Evolutionary conservation across 129 eudicot genomes (phyloP), one percentile per base, ranked within the genome.

Genomic region (Tagetes erecta): DNA sequence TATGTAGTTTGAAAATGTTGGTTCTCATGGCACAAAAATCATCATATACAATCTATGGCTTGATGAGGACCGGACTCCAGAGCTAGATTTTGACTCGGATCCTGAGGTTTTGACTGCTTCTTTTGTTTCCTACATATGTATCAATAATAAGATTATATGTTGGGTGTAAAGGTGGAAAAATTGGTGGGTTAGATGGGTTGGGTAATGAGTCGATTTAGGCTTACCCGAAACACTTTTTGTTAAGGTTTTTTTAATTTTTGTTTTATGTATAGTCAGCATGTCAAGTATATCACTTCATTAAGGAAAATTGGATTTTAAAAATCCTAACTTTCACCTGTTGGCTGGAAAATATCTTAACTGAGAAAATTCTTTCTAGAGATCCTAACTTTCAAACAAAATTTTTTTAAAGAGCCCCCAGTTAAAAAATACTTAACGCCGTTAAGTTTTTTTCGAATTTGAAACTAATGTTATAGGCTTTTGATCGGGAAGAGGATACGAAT

Each of bases 31-130:
- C 37, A 93, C 98, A 62, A 88, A 90, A 87, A 79, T 90, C 47
- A 71, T 93, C 6, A 59, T 88, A 59, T 93, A 90, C 83, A 93
- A 93, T 81, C 83, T 93, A 38, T 93, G 98, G 98, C 82, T 82
- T 31, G 82, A 79, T 51, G 92, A 93, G 59, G 90, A 83, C n/a
- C 80, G 85, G 42, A 66, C 74, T 63, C 52, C 80, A 87, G 98
- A 93, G 88, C 89, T 93, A 42, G 96, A 93, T 82, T 93, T 93
- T 37, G 89, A 93, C 6, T 81, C 87, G 8, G 96, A 93, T 72
- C 89, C 83, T 33, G 85, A 93, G 98, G 98, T 90, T 67, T 42
- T 68, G 9, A 9, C 62, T 76, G 27, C n/a, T 36, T 65, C 51
- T n/a, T 59, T 20, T 31, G 1, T 66, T 39, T 56, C 3, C 72